Evolutionary conservation across 345 rosid species (phyloP).

Genomic region (Pugionium dolabratum): DNA sequence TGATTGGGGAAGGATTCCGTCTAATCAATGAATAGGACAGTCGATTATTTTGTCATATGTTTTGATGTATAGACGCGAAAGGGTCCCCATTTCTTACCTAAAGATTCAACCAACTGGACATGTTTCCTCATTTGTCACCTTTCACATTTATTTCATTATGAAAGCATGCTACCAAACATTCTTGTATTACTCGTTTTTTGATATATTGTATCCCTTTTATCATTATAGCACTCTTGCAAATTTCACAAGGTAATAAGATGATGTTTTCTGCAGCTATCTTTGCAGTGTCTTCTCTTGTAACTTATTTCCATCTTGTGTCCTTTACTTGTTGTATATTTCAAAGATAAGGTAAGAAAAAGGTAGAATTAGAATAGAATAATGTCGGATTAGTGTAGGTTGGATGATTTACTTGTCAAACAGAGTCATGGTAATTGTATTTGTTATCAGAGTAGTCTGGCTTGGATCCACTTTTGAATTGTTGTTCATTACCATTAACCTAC

Average conservation of each 20-base stretch:
- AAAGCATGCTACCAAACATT: conserved; percentile 16
- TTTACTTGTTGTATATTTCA: not conserved
- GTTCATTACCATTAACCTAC: conserved; percentile 31
- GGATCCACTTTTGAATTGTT: conserved; percentile 29
- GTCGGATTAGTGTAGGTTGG: conserved; percentile 4
- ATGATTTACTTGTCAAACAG: conserved; percentile 13
- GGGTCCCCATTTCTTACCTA: conserved; percentile 29
- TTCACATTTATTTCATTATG: conserved; percentile 24
- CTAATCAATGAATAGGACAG: conserved; percentile 18
- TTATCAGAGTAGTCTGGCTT: conserved; percentile 22
- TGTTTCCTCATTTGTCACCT: conserved; percentile 35
- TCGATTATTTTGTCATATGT: conserved; percentile 2
- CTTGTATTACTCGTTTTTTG: conserved; percentile 17
- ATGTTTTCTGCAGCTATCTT: conserved; percentile 23
- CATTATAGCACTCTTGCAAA: conserved; percentile 14
- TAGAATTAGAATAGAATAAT: not conserved
- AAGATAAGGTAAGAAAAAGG: conserved; percentile 12
- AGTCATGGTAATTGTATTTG: conserved; percentile 34
- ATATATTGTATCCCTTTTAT: conserved; percentile 17
- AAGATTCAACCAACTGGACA: conserved; percentile 25
- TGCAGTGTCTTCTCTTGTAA: conserved; percentile 14
- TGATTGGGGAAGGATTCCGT: conserved; percentile 17
- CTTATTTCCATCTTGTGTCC: conserved; percentile 2
- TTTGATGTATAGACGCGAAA: conserved; percentile 29
- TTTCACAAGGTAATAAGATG: conserved; percentile 11